Base-by-base conservation (phyloP, 768 basidiomycete genomes). In the Tylopilus vinaceipallidus region DNA sequence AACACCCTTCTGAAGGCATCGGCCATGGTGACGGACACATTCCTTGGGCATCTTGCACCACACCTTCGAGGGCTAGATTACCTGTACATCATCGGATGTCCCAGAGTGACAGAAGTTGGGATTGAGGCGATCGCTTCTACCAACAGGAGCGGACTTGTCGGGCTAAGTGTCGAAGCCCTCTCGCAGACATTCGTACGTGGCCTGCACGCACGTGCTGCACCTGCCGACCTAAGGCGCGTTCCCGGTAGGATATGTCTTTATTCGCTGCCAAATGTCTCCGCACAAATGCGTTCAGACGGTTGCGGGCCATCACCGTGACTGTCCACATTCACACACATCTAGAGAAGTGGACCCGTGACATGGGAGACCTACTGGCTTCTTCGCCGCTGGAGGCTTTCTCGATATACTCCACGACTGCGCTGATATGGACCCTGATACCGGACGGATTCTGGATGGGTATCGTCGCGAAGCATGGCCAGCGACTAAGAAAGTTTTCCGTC, bases 71-170 rank as follows among this genome's bases (percentile, higher is more conserved):
- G 75, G 7, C 67, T 91, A 14, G 78, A 83, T 37, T 73, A 80
- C 34, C 58, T 91, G 3, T 72, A 78, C 45, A 65, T 92, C 12
- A 75, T 79, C 1, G 89, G 88, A 17, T 91, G 88, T 61, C 73
- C 77, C 2, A 86, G 76, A 58, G 80, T 90, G 22, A 86, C 84
- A 1, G 76, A 89, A 42, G 53, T 53, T 9, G 85, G 88, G 1
- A 66, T 89, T 2, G 75, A 69, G 61, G 70, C 77, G 3, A 52
- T 88, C 13, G 58, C 86, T 1, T 71, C 72, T 3, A 50, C 63
- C 19, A 84, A 74, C 47, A 52, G 55, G 33, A 63, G 39, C 6
- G 81, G 84, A 3, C 71, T 91, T 8, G 43, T 73, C 5, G 73
- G 71, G 2, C 70, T 91, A 4, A 76, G 77, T 8, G 68, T 92